Conservation (phyloP, 441 rosid species). For the Corymbia citriodora region DNA sequence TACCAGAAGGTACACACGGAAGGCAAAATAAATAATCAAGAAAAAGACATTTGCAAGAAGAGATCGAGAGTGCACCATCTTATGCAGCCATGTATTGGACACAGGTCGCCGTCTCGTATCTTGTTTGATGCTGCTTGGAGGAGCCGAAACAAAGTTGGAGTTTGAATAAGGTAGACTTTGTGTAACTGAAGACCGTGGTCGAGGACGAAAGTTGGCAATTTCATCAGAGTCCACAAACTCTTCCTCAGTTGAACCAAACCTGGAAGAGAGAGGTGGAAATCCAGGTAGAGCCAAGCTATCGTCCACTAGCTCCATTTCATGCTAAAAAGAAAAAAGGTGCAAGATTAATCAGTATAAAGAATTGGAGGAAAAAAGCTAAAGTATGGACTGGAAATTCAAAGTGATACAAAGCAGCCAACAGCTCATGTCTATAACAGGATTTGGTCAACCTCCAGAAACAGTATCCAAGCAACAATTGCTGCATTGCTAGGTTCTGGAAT, state of each 20-base stretch:
- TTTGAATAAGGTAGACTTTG: constrained; percentile 49
- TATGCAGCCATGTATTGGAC: constrained; percentile 79
- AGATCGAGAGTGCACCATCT: constrained; percentile 38
- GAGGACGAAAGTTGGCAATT: constrained; percentile 47
- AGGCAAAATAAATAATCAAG: neutral
- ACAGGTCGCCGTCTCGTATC: constrained; percentile 63
- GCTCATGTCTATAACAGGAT: neutral
- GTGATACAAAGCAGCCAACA: neutral
- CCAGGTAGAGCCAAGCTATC: constrained; percentile 70
- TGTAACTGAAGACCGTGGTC: constrained; percentile 33
- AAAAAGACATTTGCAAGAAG: neutral
- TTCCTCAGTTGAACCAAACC: constrained; percentile 84
- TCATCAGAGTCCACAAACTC: constrained; percentile 90
- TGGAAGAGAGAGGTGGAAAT: constrained; percentile 48
- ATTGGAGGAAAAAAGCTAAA: neutral
- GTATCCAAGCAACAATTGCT: neutral
- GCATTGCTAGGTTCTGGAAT: neutral
- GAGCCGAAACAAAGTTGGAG: constrained; percentile 31
- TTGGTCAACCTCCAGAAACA: neutral
- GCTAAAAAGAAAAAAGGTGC: constrained; percentile 26
- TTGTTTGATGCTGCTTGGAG: constrained; percentile 50
- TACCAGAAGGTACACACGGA: neutral
- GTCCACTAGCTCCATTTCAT: constrained; percentile 80
- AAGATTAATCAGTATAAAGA: neutral
- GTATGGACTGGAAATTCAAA: neutral